Evolutionary conservation across 2,329 filamentous ascomycete genomes (phyloP).

Genomic region (Cryphonectria japonica): DNA sequence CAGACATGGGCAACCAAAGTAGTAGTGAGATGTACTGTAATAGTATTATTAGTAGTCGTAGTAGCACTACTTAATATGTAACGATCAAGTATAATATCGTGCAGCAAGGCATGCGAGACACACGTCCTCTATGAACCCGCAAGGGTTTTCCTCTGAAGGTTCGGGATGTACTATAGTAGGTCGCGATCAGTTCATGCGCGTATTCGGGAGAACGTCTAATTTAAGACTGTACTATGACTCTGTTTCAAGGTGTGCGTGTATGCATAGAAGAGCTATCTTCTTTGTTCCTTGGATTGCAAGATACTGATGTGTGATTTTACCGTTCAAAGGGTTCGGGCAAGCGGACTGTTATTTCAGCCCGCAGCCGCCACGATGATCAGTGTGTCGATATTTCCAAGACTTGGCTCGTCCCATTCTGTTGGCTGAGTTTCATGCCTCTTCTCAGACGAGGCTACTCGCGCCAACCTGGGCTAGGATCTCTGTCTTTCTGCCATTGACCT

Average conservation of each 20-base stretch:
- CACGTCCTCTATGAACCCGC: not conserved
- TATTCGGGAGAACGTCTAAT: not conserved
- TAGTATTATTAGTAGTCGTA: not conserved
- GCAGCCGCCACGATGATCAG: not conserved
- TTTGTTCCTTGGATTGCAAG: not conserved
- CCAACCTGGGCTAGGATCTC: not conserved
- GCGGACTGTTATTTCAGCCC: not conserved
- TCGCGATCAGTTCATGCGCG: not conserved
- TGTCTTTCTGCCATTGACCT: not conserved
- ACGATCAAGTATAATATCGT: not conserved
- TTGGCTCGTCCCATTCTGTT: not conserved
- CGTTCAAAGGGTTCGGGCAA: not conserved
- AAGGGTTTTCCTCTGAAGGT: not conserved
- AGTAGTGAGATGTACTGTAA: not conserved
- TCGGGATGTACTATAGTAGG: not conserved
- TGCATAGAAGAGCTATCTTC: not conserved
- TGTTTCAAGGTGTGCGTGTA: not conserved
- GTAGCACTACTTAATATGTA: no score
- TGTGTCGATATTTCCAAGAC: not conserved
- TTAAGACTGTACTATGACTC: not conserved
- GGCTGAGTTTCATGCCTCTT: not conserved
- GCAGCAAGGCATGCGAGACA: not conserved
- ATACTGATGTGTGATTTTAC: not conserved
- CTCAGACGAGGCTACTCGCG: not conserved
- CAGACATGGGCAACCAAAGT: not conserved